A percentile compares a stretch with the other conserved stretches of the same genome.
Conservation (phyloP, 108 stramenopile species). For the Cyclotella sp. region DNA sequence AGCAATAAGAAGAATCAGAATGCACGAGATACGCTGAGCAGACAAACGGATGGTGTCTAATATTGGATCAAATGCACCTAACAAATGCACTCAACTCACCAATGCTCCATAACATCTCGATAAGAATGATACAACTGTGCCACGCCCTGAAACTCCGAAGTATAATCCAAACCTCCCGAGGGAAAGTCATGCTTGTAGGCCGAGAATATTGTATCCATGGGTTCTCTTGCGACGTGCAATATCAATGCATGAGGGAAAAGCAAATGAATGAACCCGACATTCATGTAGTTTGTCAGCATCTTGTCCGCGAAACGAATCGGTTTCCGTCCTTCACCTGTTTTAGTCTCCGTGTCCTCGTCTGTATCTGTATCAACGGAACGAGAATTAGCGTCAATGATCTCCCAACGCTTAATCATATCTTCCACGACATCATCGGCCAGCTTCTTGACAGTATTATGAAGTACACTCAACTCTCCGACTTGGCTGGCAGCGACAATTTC, state of each 20-base stretch:
- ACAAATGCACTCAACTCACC: slow-evolving; percentile 31
- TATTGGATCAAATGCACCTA: not conserved
- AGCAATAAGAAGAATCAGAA: too few relatives aligned
- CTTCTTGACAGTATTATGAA: slow-evolving; percentile 53
- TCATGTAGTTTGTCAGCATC: slow-evolving; percentile 87
- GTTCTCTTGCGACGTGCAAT: slow-evolving; percentile 81
- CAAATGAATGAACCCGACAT: slow-evolving; percentile 91
- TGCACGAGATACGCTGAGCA: too few relatives aligned
- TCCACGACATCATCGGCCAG: slow-evolving; percentile 71
- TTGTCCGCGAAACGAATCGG: slow-evolving; percentile 83
- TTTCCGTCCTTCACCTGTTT: not conserved
- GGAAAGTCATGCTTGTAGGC: slow-evolving; percentile 89
- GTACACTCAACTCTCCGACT: slow-evolving; percentile 37
- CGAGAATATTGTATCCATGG: slow-evolving; percentile 85
- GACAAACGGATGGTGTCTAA: too few relatives aligned
- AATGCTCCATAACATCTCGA: slow-evolving; percentile 86
- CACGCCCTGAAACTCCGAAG: slow-evolving; percentile 65
- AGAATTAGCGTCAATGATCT: slow-evolving; percentile 58
- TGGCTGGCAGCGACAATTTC: slow-evolving; percentile 70
- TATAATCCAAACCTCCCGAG: slow-evolving; percentile 80
- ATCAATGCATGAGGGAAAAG: slow-evolving; percentile 89
- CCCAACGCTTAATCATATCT: slow-evolving; percentile 73
- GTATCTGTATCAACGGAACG: not conserved
- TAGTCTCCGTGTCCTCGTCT: slow-evolving; percentile 35
- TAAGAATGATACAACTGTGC: slow-evolving; percentile 78